Evolutionary conservation across 2,329 filamentous ascomycete genomes (phyloP).

Genomic region (Trichophyton simii): DNA sequence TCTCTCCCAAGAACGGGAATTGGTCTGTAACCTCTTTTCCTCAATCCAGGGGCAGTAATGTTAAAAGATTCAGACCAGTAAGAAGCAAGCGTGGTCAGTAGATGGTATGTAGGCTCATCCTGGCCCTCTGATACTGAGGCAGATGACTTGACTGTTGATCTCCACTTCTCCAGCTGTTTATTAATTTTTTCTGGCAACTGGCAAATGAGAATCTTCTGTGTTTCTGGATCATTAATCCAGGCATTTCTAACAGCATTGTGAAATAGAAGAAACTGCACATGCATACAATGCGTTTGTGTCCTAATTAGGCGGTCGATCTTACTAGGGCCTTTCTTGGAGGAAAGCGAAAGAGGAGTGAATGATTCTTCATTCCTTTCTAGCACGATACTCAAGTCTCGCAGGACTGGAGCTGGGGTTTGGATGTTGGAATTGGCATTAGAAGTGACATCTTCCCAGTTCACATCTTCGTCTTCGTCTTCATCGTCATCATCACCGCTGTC

Average conservation of each 20-base stretch:
- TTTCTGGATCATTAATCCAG: constrained; percentile 65
- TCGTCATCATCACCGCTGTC: neutral
- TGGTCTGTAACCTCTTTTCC: constrained; percentile 83
- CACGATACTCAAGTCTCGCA: constrained; percentile 63
- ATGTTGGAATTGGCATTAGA: constrained; percentile 28
- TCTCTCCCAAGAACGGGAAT: constrained; percentile 63
- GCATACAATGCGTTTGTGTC: constrained; percentile 68
- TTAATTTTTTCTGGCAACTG: constrained; percentile 56
- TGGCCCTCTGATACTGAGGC: constrained; percentile 26
- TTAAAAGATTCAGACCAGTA: constrained; percentile 84
- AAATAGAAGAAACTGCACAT: constrained; percentile 77
- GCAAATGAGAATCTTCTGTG: constrained; percentile 65
- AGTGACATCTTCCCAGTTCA: constrained; percentile 48
- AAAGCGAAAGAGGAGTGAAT: constrained; percentile 47
- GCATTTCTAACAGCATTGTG: constrained; percentile 78
- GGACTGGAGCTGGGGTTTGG: constrained; percentile 37
- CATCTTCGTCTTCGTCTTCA: constrained; percentile 14
- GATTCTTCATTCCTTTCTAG: constrained; percentile 44
- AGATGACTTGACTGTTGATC: constrained; percentile 48
- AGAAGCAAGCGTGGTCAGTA: constrained; percentile 62
- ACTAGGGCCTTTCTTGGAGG: constrained; percentile 64
- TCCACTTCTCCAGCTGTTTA: constrained; percentile 63
- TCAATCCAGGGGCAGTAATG: constrained; percentile 62
- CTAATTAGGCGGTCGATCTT: constrained; percentile 74
- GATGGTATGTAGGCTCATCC: constrained; percentile 58